Percentiles rank a stretch among this genome's conserved stretches.
Conservation (phyloP, 2,329 filamentous ascomycete species). For the Claviceps fusiformis region DNA sequence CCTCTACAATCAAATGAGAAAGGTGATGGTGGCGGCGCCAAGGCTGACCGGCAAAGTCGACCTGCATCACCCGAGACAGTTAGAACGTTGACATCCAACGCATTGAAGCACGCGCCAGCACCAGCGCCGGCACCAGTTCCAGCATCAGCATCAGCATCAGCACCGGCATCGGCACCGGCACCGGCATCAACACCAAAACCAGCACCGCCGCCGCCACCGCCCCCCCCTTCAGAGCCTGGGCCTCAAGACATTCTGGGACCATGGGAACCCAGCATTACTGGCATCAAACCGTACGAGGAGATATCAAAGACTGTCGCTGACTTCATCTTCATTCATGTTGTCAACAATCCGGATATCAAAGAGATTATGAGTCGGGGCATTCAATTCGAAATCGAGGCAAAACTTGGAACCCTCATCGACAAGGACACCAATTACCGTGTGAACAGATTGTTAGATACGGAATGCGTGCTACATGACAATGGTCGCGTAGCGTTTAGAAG, state of each 20-base stretch:
- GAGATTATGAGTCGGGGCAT: conserved; percentile 52
- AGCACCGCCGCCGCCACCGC: conserved; percentile 6
- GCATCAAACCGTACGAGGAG: conserved; percentile 58
- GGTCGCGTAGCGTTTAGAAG: conserved; percentile 62
- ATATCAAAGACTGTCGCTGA: conserved; percentile 65
- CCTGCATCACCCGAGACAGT: conserved; percentile 34
- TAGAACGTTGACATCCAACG: conserved; percentile 16
- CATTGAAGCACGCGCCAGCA: conserved; percentile 5
- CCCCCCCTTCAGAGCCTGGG: conserved; percentile 15
- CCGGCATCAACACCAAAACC: too few species aligned
- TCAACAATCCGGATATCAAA: conserved; percentile 51
- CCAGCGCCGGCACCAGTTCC: too few species aligned
- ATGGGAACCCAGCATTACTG: conserved; percentile 57
- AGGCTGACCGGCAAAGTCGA: conserved; percentile 24
- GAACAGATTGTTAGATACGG: conserved; percentile 51
- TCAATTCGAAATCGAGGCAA: conserved; percentile 86
- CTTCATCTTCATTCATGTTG: conserved; percentile 61
- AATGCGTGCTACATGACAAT: conserved; percentile 53
- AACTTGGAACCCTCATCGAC: conserved; percentile 71
- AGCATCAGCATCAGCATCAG: too few species aligned
- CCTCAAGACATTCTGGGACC: conserved; percentile 31
- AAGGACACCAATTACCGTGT: conserved; percentile 58
- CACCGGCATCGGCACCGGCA: too few species aligned
- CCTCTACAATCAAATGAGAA: conserved; percentile 26
- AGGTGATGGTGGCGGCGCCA: conserved; percentile 13